Base-by-base conservation (phyloP, 2,329 filamentous ascomycete genomes). In the Karstenula rhodostoma region DNA sequence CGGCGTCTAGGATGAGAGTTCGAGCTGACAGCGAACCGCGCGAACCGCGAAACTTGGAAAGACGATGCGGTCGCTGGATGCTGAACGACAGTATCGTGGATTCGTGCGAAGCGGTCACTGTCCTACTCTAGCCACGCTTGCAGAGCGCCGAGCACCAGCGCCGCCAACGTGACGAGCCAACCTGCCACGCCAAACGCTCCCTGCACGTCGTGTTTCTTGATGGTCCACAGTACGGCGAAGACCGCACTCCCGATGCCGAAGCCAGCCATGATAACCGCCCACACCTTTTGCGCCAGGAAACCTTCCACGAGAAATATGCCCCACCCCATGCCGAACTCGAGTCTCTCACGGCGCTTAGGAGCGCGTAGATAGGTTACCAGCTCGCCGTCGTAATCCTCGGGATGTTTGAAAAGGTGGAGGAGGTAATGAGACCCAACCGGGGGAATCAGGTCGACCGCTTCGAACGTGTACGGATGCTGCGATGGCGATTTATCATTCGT, bases 181-280 rank as follows among this genome's bases (percentile, higher is more conserved):
- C 73, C 70, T 7, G 77, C 76, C 15, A 79, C 74, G 1, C 75
- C 77, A 66, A 79, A 80, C 13, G 77, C 78, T n/a, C 78, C 77
- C 56, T 79, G 77, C 12, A 79, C 61, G 58, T 80, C 77, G 7
- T 66, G 65, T 53, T 67, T 69, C 54, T 66, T 68, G 6, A 70
- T 46, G 2, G 73, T 70, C 77, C 77, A 80, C 27, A 73, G 57
- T 4, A 74, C 60, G 0, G 70, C 77, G 64, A 80, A 80, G 2
- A 76, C 68, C 1, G 63, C 52, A 61, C 77, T 78, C 6, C 69
- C 74, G 22, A 77, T 29, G 2, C 68, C 68, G 57, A 77, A 77
- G 12, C 73, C 57, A 0, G 60, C 48, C 59, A 75, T 69, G 1
- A 75, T 53, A 10, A 69, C 58, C 55, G 64, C 59, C 78, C 77